These are phyloP conservation scores for Globisporangium abappressorium DNA, from an alignment of 352 stramenopile genomes.

Conservation along the genomic window DNA sequence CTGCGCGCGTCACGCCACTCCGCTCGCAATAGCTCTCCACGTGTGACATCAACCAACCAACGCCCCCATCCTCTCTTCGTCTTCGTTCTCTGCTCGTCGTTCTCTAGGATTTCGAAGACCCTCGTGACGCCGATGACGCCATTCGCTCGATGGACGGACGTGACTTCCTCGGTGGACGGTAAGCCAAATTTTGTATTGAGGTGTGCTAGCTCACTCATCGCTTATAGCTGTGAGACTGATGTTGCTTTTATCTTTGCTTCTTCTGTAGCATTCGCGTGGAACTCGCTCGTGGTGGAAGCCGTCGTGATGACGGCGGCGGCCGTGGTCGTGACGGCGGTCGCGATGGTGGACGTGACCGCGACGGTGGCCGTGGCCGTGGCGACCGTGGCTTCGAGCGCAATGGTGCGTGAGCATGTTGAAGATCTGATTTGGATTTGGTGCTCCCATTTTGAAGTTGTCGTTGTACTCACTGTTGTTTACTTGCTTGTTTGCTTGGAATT, in stretches of 20 bases:
- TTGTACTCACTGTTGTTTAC: not conserved
- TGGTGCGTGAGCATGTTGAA: slow-evolving; percentile 24
- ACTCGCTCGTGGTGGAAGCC: slow-evolving; percentile 69
- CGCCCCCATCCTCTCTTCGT: slow-evolving; percentile 39
- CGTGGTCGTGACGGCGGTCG: slow-evolving; percentile 34
- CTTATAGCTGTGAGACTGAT: not conserved
- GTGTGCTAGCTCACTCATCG: not conserved
- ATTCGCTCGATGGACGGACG: slow-evolving; percentile 86
- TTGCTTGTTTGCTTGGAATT: slow-evolving; percentile 3
- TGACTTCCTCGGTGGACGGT: slow-evolving; percentile 85
- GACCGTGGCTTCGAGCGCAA: slow-evolving; percentile 59
- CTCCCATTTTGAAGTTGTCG: not conserved
- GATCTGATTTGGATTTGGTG: not conserved
- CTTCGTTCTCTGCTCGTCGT: slow-evolving; percentile 42
- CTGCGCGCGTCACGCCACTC: slow-evolving; percentile 2
- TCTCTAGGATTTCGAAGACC: slow-evolving; percentile 88
- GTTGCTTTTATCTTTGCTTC: not conserved
- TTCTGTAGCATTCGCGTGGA: slow-evolving; percentile 72
- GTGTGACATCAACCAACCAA: slow-evolving; percentile 37
- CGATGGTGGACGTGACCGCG: slow-evolving; percentile 29
- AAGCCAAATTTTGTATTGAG: slow-evolving; percentile 10
- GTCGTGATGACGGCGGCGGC: slow-evolving; percentile 51
- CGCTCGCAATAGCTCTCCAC: slow-evolving; percentile 26
- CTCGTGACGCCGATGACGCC: slow-evolving; percentile 80
- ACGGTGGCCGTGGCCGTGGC: slow-evolving; percentile 29